Evolutionary conservation across 1,139 yeast genomes (phyloP).

Genomic region (Suhomyces guaymorum): DNA sequence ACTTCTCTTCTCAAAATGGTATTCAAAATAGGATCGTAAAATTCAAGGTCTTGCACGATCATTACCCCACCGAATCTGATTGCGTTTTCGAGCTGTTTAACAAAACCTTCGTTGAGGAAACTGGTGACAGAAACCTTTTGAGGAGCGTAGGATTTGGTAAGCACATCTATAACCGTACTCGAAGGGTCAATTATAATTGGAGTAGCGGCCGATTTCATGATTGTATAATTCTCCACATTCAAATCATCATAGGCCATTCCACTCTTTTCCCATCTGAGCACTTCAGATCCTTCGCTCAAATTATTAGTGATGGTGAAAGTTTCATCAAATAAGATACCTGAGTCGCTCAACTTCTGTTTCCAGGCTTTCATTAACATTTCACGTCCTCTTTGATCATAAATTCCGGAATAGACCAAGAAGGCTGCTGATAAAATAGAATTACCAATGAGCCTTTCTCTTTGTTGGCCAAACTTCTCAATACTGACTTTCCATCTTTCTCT

Average conservation of each 20-base stretch:
- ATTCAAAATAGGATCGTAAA: constrained; percentile 71
- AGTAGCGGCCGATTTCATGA: constrained; percentile 41
- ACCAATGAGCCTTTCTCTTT: constrained; percentile 58
- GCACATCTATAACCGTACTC: constrained; percentile 44
- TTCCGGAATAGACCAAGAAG: constrained; percentile 62
- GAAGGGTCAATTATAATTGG: constrained; percentile 80
- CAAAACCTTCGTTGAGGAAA: constrained; percentile 69
- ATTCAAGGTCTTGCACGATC: constrained; percentile 76
- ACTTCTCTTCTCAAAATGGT: constrained; percentile 63
- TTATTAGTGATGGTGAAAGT: constrained; percentile 35
- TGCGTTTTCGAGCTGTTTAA: constrained; percentile 74
- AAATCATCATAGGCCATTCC: constrained; percentile 61
- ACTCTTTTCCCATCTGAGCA: constrained; percentile 51
- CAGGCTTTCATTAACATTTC: constrained; percentile 38
- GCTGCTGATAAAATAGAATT: constrained; percentile 66
- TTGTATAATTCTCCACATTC: constrained; percentile 62
- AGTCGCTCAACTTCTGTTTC: constrained; percentile 37
- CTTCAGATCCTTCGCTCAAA: constrained; percentile 42
- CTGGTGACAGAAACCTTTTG: constrained; percentile 59
- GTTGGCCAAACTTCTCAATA: constrained; percentile 50
- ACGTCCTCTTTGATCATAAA: constrained; percentile 56
- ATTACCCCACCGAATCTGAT: constrained; percentile 79
- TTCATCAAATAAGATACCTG: constrained; percentile 45
- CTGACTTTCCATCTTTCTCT: constrained; percentile 73
- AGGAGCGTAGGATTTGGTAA: constrained; percentile 33